phyloP scores from a whole-genome alignment of 345 rosid species.

The Nasturtium officinale region DNA sequence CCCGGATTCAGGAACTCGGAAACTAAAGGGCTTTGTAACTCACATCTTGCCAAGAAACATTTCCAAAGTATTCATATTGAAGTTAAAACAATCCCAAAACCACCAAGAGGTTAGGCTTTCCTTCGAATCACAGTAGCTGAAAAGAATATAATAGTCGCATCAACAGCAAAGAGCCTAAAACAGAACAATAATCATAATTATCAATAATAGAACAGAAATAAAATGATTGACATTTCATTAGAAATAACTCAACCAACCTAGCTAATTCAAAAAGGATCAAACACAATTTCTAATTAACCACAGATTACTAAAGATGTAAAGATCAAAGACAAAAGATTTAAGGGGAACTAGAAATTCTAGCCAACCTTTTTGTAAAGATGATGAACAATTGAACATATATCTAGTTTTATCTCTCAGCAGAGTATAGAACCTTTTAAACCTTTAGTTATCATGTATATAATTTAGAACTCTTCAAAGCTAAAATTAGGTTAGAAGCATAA shows the following conservation, averaged over 20 bases:
- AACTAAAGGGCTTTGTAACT: constrained; percentile 30
- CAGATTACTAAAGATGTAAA: neutral
- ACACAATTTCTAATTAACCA: neutral
- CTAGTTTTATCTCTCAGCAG: neutral
- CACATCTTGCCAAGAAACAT: constrained; percentile 38
- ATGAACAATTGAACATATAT: neutral
- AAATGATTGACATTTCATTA: neutral
- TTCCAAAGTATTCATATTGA: constrained; percentile 15
- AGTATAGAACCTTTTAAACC: constrained; percentile 10
- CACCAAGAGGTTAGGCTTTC: constrained; percentile 19
- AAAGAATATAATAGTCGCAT: neutral
- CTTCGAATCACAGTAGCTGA: neutral
- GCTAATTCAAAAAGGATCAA: neutral
- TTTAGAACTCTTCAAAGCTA: constrained; percentile 31
- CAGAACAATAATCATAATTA: constrained; percentile 13
- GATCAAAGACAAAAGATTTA: constrained; percentile 5
- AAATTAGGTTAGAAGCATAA: constrained; percentile 37
- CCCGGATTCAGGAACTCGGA: constrained; percentile 46
- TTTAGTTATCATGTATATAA: constrained; percentile 23
- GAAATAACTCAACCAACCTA: neutral
- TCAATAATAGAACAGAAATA: neutral
- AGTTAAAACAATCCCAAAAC: constrained; percentile 6
- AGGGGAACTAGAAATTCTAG: too few relatives aligned
- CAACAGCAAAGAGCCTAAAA: constrained; percentile 33
- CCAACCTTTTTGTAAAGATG: constrained; percentile 24